Evolutionary conservation across 202 grass and related monocot genomes (phyloP).

Genomic region (Sporobolus alterniflorus): DNA sequence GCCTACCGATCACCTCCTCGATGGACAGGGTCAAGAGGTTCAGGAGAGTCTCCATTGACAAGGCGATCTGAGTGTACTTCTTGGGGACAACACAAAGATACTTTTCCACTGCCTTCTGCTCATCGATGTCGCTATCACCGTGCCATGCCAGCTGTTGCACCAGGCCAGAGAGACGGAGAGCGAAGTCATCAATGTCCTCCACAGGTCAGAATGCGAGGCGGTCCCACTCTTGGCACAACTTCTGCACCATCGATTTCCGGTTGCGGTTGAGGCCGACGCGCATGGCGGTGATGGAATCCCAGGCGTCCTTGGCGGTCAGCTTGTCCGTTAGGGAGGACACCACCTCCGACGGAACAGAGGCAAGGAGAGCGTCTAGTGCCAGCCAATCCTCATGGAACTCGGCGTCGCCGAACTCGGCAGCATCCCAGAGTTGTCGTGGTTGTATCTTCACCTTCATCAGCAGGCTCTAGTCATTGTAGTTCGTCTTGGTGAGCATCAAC

Average conservation of each 20-base stretch:
- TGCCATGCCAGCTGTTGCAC: background rate
- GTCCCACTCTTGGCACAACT: background rate
- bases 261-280: background rate
- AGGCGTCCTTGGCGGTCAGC: background rate
- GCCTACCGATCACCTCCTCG: background rate
- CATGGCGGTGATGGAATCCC: background rate
- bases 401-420: background rate
- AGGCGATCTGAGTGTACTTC: background rate
- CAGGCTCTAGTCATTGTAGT: background rate
- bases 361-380: background rate
- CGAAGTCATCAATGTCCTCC: background rate
- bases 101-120: background rate
- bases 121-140: background rate
- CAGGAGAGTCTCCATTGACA: background rate
- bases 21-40: background rate
- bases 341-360: background rate
- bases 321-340: background rate
- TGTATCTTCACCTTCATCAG: background rate
- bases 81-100: background rate
- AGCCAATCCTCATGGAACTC: background rate
- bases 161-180: background rate
- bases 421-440: too few relatives aligned
- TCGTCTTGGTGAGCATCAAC: background rate
- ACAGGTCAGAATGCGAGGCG: background rate
- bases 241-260: background rate